These are phyloP conservation scores for Lathyrus sativus DNA, from an alignment of 306 rosid species.

Conservation along the genomic window DNA sequence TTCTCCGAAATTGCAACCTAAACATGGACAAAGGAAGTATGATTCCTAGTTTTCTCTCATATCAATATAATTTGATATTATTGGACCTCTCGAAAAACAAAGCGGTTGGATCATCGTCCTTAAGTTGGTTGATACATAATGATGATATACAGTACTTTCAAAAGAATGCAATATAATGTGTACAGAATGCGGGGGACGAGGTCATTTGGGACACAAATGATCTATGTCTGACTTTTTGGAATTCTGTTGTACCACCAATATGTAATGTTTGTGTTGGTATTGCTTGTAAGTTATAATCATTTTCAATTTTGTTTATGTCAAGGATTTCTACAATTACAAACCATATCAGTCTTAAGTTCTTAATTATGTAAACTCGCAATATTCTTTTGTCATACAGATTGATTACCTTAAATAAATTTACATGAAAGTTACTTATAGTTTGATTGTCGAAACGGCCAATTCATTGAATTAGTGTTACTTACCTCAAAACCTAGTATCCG, in stretches of 20 bases:
- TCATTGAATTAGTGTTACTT: no score
- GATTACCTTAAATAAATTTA: slow-evolving; percentile 28
- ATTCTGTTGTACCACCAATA: slow-evolving; percentile 21
- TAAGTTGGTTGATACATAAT: no score
- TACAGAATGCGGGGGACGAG: slow-evolving; percentile 79
- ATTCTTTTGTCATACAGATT: slow-evolving; percentile 22
- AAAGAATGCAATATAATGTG: slow-evolving; percentile 57
- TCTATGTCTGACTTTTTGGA: slow-evolving; percentile 2
- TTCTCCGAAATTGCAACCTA: no score
- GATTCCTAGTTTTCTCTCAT: no score
- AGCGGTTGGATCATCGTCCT: no score
- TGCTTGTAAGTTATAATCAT: slow-evolving; percentile 37
- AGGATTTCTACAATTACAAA: slow-evolving; percentile 20
- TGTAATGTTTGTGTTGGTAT: not conserved
- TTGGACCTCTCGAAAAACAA: no score
- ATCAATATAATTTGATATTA: no score
- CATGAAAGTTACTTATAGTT: slow-evolving; percentile 16
- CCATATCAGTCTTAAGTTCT: not conserved
- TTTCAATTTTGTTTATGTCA: slow-evolving; percentile 17
- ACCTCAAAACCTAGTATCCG: not conserved
- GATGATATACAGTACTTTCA: no score
- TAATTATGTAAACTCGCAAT: slow-evolving; percentile 9
- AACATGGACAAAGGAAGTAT: no score
- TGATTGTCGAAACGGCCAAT: not conserved
- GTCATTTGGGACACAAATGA: slow-evolving; percentile 63